phyloP scores from a whole-genome alignment of 306 rosid genomes.

The Alnus glutinosa region DNA sequence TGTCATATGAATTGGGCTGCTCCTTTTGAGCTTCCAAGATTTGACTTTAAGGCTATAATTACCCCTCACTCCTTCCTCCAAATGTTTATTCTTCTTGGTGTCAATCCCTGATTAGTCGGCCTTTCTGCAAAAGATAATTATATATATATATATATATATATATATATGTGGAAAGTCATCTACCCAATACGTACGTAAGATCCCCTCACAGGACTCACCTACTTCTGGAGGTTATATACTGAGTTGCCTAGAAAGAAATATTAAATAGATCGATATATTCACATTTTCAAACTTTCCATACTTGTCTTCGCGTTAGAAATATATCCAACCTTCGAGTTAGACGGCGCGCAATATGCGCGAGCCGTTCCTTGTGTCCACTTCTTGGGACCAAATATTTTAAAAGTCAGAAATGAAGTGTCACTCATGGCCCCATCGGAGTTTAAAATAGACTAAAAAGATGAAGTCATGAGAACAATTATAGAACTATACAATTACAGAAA shows the following conservation, averaged over 20 bases:
- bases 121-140: background rate
- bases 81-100: background rate
- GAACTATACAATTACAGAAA: no score
- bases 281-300: conserved; percentile 4
- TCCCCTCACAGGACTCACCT: background rate
- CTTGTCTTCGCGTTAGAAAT: no score
- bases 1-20: no score
- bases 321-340: conserved; percentile 22
- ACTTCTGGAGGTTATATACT: conserved; percentile 4
- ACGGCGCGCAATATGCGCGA: no score
- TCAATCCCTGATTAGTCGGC: background rate
- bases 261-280: background rate
- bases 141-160: background rate
- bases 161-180: background rate
- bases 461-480: no score
- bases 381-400: no score
- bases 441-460: no score
- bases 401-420: no score
- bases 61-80: no score
- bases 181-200: background rate
- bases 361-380: no score
- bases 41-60: background rate
- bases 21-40: no score
- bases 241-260: background rate
- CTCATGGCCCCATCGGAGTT: no score